Base-by-base conservation (phyloP, 345 rosid genomes). In the Corymbia maculata region DNA sequence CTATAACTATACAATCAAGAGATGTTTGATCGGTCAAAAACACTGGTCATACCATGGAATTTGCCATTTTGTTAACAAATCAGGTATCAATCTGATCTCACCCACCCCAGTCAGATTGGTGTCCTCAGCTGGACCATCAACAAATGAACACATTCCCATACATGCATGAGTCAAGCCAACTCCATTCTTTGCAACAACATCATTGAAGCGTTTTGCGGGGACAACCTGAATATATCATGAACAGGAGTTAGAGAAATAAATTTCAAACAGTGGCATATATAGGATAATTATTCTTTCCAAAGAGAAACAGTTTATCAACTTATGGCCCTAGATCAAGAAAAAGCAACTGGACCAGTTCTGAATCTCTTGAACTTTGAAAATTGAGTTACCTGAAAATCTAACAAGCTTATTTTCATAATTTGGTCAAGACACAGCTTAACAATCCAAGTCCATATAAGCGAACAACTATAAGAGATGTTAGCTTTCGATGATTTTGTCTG, bases 31-130 rank as follows among this genome's bases (percentile, higher is more conserved):
- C 17, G 47, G 68, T 86, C 16, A n/a, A 86, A n/a, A 51, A 55
- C 88, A 14, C 50, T 12, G 47, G 68, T 94, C 86, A 52, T 89
- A 97, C 99, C 99, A 97, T 86, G 99, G 99, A 89, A 98, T 93
- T 91, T 90, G 90, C 90, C 87, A 89, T 89, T 89, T 94, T 50
- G 99, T 97, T 49, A 95, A 92, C 88, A 98, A 89, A 93, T 98
- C 98, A 86, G 99, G 98, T 87, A 98, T 93, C 88, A 98, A 86
- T 92, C 99, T 96, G 89, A 97, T 92, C 95, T 98, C 99, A 80
- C 99, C 99, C 52, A 93, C 94, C 82, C 94, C 97, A 2, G 96
- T 94, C 86, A 98, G 92, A 85, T 95, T 93, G 88, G 96, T 93
- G 86, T 89, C 97, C 86, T 90, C 95, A 30, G 98, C 99, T n/a